Percentiles rank a stretch among this genome's conserved stretches.
Conservation (phyloP, 352 stramenopile species). For the Phytophthora tubulina region DNA sequence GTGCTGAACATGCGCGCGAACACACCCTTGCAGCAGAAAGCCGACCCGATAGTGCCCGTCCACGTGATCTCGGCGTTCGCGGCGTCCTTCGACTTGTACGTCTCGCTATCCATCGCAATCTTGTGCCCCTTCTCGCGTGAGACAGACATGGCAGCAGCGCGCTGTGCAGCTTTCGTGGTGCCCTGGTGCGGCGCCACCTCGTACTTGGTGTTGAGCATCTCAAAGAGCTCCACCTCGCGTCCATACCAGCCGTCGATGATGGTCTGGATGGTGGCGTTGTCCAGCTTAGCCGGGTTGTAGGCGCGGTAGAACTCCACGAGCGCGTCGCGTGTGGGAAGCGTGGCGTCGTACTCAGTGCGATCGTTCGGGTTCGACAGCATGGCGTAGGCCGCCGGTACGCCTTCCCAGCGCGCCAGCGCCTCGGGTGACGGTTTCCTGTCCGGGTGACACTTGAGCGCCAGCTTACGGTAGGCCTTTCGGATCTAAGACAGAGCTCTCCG, state of each 20-base stretch:
- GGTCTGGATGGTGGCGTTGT: constrained; percentile 87
- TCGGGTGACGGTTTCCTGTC: constrained; percentile 92
- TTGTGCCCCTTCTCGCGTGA: constrained; percentile 63
- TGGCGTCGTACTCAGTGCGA: constrained; percentile 80
- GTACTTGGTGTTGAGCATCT: constrained; percentile 90
- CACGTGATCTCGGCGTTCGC: constrained; percentile 64
- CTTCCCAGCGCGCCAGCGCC: constrained; percentile 78
- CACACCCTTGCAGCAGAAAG: constrained; percentile 76
- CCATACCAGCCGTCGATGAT: constrained; percentile 90
- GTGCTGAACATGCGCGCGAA: constrained; percentile 63
- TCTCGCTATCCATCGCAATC: constrained; percentile 72
- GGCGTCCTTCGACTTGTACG: constrained; percentile 63
- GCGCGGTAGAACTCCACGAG: constrained; percentile 85
- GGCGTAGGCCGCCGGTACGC: constrained; percentile 76
- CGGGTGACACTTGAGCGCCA: constrained; percentile 89
- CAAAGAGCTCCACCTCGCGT: constrained; percentile 86
- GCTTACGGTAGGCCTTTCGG: constrained; percentile 91
- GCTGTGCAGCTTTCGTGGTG: constrained; percentile 59
- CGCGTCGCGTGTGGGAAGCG: constrained; percentile 76
- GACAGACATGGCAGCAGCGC: constrained; percentile 49
- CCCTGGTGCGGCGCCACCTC: constrained; percentile 84
- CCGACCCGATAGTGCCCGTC: constrained; percentile 64
- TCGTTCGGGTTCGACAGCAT: constrained; percentile 86
- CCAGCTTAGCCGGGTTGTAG: constrained; percentile 87
- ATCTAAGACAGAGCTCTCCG: constrained; percentile 69